A percentile compares a stretch with the other conserved stretches of the same genome.
phyloP scores from a whole-genome alignment of 352 stramenopile species.

The Phytophthora hybrid region DNA sequence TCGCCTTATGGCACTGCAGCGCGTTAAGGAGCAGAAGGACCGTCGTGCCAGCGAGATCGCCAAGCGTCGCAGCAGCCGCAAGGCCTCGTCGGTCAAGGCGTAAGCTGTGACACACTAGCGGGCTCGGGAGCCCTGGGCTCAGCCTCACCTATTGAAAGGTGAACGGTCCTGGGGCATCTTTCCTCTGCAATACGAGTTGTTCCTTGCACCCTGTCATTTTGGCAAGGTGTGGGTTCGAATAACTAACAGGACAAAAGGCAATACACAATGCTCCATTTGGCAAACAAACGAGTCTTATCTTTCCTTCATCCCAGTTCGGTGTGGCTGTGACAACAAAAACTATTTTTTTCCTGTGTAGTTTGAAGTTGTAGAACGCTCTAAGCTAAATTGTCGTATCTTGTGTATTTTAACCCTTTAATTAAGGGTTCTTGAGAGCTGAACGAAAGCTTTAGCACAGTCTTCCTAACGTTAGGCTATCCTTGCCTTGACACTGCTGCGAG shows the following conservation, averaged over 20 bases:
- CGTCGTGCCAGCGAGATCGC: slow-evolving; percentile 97
- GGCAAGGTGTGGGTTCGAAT: slow-evolving; percentile 36
- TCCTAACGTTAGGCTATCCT: too few relatives aligned
- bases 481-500: not conserved
- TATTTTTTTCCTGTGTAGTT: too few relatives aligned
- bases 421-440: too few relatives aligned
- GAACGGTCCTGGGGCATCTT: slow-evolving; percentile 32
- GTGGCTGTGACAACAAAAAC: not conserved
- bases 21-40: slow-evolving; percentile 98
- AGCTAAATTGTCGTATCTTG: too few relatives aligned
- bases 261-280: slow-evolving; percentile 49
- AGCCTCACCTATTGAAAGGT: slow-evolving; percentile 25
- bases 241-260: slow-evolving; percentile 55
- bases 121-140: slow-evolving; percentile 23
- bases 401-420: too few relatives aligned
- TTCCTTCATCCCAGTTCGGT: not conserved
- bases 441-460: too few relatives aligned
- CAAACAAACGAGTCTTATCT: slow-evolving; percentile 23
- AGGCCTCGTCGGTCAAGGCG: slow-evolving; percentile 93
- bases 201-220: slow-evolving; percentile 22
- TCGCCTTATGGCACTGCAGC: slow-evolving; percentile 96
- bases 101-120: slow-evolving; percentile 58
- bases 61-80: slow-evolving; percentile 98
- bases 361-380: too few relatives aligned
- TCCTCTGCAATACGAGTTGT: slow-evolving; percentile 42